phyloP scores from a whole-genome alignment of 2,329 filamentous ascomycete genomes.

The Fusarium sp. region DNA sequence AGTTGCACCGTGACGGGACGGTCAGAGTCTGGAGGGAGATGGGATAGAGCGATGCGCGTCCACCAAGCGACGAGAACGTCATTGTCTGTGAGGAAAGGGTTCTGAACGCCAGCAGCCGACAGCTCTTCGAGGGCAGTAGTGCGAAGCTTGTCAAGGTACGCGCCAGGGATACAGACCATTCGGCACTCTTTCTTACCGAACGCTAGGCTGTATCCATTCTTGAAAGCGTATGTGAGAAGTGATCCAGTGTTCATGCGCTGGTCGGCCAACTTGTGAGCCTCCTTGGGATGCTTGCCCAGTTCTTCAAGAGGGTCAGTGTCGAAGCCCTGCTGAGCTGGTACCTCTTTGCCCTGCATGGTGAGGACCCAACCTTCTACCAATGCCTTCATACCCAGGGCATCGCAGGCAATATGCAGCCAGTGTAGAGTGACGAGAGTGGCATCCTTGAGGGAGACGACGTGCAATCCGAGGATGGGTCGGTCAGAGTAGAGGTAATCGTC shows the following conservation, averaged over 20 bases:
- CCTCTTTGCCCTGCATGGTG: not conserved
- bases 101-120: not conserved
- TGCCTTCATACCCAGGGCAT: not conserved
- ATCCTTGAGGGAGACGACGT: not conserved
- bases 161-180: conserved; percentile 24
- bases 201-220: conserved; percentile 8
- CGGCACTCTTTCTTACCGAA: conserved; percentile 16
- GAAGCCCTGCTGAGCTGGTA: not conserved
- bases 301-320: not conserved
- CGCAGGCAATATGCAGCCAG: not conserved
- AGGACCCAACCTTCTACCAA: not conserved
- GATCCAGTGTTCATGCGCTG: not conserved
- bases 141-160: not conserved
- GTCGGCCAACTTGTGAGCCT: not conserved
- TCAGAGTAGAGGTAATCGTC: not conserved
- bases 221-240: conserved; percentile 7
- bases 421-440: not conserved
- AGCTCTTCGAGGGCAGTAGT: not conserved
- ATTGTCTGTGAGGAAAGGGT: conserved; percentile 20
- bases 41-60: conserved; percentile 14
- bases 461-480: not conserved
- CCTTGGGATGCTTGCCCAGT: conserved; percentile 5
- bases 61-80: conserved; percentile 24
- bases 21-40: not conserved
- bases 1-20: not conserved